Evolutionary conservation across 345 rosid species (phyloP).

Genomic region (Boechera retrofracta): DNA sequence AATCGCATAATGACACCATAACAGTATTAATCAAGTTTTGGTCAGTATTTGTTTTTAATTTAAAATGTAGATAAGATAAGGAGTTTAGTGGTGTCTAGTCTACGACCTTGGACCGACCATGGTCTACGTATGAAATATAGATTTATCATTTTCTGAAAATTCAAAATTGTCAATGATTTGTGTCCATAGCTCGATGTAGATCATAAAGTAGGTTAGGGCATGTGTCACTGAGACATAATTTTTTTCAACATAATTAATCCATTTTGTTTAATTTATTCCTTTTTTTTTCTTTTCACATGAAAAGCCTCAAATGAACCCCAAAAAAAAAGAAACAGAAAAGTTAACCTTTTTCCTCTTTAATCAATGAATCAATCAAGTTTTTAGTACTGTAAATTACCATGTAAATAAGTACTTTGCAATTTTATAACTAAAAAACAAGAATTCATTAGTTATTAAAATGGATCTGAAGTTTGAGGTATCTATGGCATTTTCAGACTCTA

Average conservation of each 20-base stretch:
- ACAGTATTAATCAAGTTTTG: constrained; percentile 1
- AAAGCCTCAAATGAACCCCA: constrained; percentile 30
- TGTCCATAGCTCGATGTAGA: constrained; percentile 47
- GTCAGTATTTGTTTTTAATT: background rate
- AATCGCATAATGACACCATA: background rate
- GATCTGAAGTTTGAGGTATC: background rate
- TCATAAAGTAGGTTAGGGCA: constrained; percentile 48
- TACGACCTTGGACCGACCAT: constrained; percentile 48
- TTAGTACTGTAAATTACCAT: background rate
- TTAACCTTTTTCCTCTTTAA: constrained; percentile 30
- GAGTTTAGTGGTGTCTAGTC: constrained; percentile 48
- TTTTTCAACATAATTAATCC: constrained; percentile 16
- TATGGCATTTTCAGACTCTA: background rate
- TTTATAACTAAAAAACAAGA: background rate
- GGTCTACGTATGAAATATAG: constrained; percentile 41
- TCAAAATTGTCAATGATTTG: constrained; percentile 44
- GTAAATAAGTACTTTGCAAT: background rate
- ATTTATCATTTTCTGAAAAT: constrained; percentile 12
- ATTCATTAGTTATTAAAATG: background rate
- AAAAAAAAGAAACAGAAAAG: background rate
- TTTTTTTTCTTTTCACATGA: constrained; percentile 10
- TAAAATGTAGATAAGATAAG: constrained; percentile 29
- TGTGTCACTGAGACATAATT: constrained; percentile 33
- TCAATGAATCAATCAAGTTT: constrained; percentile 35
- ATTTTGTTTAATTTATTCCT: background rate